Evolutionary conservation across 805 yeast species (phyloP), one percentile per base, ranked within the genome.

Genomic region (Cephaloascus fragrans): DNA sequence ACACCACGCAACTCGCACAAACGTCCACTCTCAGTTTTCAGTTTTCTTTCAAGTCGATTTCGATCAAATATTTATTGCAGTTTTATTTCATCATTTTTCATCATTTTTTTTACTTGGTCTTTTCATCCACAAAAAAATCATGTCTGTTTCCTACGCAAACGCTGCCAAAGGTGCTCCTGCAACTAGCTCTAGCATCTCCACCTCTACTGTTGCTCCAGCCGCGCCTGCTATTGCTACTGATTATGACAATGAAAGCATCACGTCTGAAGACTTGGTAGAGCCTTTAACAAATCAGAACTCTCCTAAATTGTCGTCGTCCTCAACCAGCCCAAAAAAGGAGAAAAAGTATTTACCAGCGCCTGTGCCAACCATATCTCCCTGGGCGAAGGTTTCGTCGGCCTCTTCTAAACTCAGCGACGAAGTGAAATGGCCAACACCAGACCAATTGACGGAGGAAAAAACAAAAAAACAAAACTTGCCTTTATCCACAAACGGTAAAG

Each of bases 401-500:
- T 23, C 28, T 8, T 23, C 28, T 12, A 8, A 6, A 23, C 10
- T 23, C 12, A 8, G 10, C 6, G 33, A 31, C n/a, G 33, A n/a
- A n/a, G 8, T 16, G 16, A 31, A 31, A 31, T 31, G 33, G 33
- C 33, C 33, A 14, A 31, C 33, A 9, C 33, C 33, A 14, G 15
- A 31, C 33, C 33, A 31, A 31, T 9, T 16, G 8, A 6, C 33
- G 12, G 12, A 23, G 6, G 28, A 23, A 6, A 8, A 6, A 8
- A 12, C 6, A 23, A 8, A 6, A 23, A 23, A 23, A 23, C 6
- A 23, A 23, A 23, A 23, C 28, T 23, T 23, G 28, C 28, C 28
- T 23, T 23, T 12, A 23, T 23, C 28, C 28, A 40, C 42, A 36
- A 58, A 59, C 14, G 77, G 78, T 40, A 77, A 73, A 50, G 82